phyloP scores from a whole-genome alignment of 192 early-diverging fungal genomes.

The Mortierella alpina region DNA sequence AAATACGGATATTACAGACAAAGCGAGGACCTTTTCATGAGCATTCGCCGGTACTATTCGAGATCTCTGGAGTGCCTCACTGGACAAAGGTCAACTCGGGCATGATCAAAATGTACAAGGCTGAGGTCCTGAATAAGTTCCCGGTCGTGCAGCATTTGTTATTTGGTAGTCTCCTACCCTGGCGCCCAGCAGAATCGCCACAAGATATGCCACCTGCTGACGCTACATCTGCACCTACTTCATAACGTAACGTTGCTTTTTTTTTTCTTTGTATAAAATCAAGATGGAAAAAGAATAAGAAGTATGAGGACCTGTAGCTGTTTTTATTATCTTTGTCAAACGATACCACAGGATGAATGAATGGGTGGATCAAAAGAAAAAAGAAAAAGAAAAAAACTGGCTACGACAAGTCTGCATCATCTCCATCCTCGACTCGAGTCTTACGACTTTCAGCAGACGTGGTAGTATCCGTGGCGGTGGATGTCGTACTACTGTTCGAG shows the following conservation, averaged over 20 bases:
- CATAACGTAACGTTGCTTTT: too few relatives aligned
- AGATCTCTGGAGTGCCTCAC: slow-evolving; percentile 88
- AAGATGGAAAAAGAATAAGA: too few relatives aligned
- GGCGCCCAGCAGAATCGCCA: slow-evolving; percentile 33
- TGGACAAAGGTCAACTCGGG: slow-evolving; percentile 94
- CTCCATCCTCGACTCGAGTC: slow-evolving; percentile 15
- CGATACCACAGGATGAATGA: too few relatives aligned
- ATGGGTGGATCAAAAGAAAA: too few relatives aligned
- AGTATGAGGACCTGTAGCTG: too few relatives aligned
- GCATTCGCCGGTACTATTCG: slow-evolving; percentile 95
- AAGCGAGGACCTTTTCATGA: slow-evolving; percentile 73
- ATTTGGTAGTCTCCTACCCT: slow-evolving; percentile 87
- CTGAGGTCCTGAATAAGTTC: slow-evolving; percentile 90
- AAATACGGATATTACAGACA: slow-evolving; percentile 34
- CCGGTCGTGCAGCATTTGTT: slow-evolving; percentile 97
- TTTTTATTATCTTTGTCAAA: too few relatives aligned
- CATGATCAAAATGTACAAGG: slow-evolving; percentile 94
- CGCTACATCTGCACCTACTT: too few relatives aligned
- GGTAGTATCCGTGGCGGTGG: not conserved
- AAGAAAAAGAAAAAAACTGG: too few relatives aligned
- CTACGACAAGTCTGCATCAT: slow-evolving; percentile 2
- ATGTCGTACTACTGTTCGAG: not conserved
- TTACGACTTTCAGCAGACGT: not conserved
- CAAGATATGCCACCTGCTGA: not conserved
- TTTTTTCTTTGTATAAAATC: too few relatives aligned